Conservation (phyloP, 148 eudicot species). For the Nepenthes mirabilis region DNA sequence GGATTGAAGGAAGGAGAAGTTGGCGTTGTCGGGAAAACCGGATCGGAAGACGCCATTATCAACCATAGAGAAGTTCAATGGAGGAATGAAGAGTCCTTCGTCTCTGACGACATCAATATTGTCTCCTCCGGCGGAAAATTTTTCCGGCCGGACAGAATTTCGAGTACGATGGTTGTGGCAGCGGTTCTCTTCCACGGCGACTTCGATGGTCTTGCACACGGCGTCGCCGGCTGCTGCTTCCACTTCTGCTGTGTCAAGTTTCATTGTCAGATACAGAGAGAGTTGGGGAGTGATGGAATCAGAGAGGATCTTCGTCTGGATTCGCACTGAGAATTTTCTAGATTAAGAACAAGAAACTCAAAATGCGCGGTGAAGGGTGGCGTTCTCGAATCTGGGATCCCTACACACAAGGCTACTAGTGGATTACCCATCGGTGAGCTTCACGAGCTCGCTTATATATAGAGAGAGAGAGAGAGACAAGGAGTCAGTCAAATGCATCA, state of each 20-base stretch:
- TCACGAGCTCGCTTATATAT: too few relatives aligned
- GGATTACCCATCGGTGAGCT: too few relatives aligned
- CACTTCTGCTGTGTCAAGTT: slow-evolving; percentile 1
- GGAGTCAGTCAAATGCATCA: too few relatives aligned
- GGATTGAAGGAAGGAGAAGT: slow-evolving; percentile 59
- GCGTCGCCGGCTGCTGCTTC: slow-evolving; percentile 1
- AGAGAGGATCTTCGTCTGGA: background rate
- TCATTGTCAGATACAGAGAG: slow-evolving; percentile 10
- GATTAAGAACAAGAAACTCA: too few relatives aligned
- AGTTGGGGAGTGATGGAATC: background rate
- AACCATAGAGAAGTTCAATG: slow-evolving; percentile 69
- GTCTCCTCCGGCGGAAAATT: background rate
- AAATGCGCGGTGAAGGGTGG: too few relatives aligned
- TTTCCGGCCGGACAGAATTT: background rate
- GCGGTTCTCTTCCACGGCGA: slow-evolving; percentile 10
- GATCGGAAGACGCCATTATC: slow-evolving; percentile 80
- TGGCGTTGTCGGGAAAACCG: slow-evolving; percentile 59
- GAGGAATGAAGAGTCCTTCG: slow-evolving; percentile 41
- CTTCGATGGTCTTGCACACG: slow-evolving; percentile 22
- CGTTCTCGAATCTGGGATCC: too few relatives aligned
- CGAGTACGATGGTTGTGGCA: background rate
- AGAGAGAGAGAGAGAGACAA: too few relatives aligned
- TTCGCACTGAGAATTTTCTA: too few relatives aligned
- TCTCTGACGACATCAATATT: slow-evolving; percentile 2
- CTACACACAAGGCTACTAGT: too few relatives aligned